Evolutionary conservation across 139 green algal species (phyloP).

Genomic region (Picochlorum sp.): DNA sequence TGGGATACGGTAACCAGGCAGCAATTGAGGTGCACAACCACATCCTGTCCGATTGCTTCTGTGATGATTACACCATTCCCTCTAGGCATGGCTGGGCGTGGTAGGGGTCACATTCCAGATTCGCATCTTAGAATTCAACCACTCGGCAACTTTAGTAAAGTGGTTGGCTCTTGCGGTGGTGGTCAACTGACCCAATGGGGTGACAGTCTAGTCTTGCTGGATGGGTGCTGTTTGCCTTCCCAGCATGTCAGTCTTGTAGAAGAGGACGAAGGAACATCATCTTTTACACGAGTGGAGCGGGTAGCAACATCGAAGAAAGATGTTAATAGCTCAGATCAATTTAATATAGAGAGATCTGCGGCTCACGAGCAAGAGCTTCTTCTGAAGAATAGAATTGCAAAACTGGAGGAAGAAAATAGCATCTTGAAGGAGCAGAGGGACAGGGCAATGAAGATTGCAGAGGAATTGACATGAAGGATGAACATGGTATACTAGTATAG

Average conservation of each 20-base stretch:
- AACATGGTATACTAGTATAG: too few relatives aligned
- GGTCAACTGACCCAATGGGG: slow-evolving; percentile 37
- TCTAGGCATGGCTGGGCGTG: slow-evolving; percentile 14
- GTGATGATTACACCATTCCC: slow-evolving; percentile 43
- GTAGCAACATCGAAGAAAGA: too few relatives aligned
- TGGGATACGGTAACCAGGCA: slow-evolving; percentile 71
- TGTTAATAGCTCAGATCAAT: too few relatives aligned
- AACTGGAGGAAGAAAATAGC: slow-evolving; percentile 22
- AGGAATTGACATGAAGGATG: too few relatives aligned
- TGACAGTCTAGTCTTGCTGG: slow-evolving; percentile 35
- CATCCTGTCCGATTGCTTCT: slow-evolving; percentile 38
- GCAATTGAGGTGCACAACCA: slow-evolving; percentile 31
- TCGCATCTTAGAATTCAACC: slow-evolving; percentile 29
- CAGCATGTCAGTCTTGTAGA: too few relatives aligned
- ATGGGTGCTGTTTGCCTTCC: slow-evolving; percentile 22
- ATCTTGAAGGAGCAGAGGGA: slow-evolving; percentile 28
- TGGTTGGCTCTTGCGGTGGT: slow-evolving; percentile 12
- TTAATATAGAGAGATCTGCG: background rate
- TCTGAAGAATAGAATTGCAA: background rate
- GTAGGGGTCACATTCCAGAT: slow-evolving; percentile 26
- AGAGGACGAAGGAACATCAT: too few relatives aligned
- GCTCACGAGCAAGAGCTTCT: background rate
- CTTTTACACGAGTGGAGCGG: too few relatives aligned
- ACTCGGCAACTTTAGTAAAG: slow-evolving; percentile 54
- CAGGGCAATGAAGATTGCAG: slow-evolving; percentile 4